Evolutionary conservation across 2,329 filamentous ascomycete genomes (phyloP).

Genomic region (Aureobasidium vineae): DNA sequence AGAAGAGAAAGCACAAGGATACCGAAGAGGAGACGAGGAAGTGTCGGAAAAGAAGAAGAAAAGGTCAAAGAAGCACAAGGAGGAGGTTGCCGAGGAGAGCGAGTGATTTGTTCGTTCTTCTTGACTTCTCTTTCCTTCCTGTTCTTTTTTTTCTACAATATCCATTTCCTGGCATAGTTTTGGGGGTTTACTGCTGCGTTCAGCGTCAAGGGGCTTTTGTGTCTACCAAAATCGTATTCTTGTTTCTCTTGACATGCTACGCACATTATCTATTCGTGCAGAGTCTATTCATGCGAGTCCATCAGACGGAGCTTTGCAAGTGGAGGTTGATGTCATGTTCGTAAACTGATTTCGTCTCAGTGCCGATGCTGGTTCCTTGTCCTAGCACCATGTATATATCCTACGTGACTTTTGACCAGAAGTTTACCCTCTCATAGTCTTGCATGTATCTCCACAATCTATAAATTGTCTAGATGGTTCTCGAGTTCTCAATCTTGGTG

Average conservation of each 20-base stretch:
- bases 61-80: slow-evolving; percentile 26
- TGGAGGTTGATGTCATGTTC: neutral
- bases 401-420: neutral
- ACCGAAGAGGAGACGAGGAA: slow-evolving; percentile 34
- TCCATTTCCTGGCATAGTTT: slow-evolving; percentile 9
- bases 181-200: slow-evolving; percentile 19
- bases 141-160: neutral
- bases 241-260: neutral
- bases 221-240: slow-evolving; percentile 9
- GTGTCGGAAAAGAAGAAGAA: slow-evolving; percentile 28
- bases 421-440: neutral
- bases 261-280: neutral
- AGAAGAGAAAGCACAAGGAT: slow-evolving; percentile 33
- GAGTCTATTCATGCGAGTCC: no score
- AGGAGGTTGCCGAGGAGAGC: slow-evolving; percentile 20
- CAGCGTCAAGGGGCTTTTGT: slow-evolving; percentile 14
- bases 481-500: slow-evolving; percentile 78
- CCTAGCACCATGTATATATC: neutral
- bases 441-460: neutral
- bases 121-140: neutral
- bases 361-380: neutral
- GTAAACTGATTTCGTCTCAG: neutral
- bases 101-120: neutral
- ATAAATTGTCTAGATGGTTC: slow-evolving; percentile 42
- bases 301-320: neutral